A percentile compares a stretch with the other conserved stretches of the same genome.
phyloP scores from a whole-genome alignment of 177 flowering plant species.

The Vitis hybrid region DNA sequence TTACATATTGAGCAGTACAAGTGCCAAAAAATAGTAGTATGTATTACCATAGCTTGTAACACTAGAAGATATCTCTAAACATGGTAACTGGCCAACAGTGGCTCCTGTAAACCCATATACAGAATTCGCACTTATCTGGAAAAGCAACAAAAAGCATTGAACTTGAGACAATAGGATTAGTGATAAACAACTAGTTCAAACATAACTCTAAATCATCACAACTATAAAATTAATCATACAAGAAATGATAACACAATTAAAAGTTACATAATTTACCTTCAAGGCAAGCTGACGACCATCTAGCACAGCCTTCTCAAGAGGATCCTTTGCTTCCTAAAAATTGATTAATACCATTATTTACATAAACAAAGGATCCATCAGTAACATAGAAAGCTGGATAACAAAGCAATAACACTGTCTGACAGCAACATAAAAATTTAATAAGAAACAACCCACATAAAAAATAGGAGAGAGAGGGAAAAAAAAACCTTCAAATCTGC shows the following conservation, averaged over 20 bases:
- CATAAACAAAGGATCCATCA: neutral
- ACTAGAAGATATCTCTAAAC: conserved; percentile 97
- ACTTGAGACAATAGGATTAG: neutral
- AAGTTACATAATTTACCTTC: conserved; percentile 48
- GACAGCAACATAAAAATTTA: neutral
- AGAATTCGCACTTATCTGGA: conserved; percentile 97
- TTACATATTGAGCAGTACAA: too few relatives aligned
- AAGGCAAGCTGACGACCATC: conserved; percentile 99
- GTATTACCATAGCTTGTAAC: conserved; percentile 97
- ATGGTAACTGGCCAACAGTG: conserved; percentile 92
- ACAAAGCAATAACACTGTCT: neutral
- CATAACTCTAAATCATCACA: neutral
- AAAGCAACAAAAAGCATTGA: conserved; percentile 14
- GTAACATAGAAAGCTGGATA: neutral
- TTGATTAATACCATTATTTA: conserved; percentile 2
- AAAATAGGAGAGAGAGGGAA: neutral
- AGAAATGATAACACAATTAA: neutral
- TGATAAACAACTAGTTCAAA: neutral
- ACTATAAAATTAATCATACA: neutral
- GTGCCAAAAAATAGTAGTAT: neutral
- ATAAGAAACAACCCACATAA: neutral
- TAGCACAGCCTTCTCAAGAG: conserved; percentile 91
- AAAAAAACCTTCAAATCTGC: conserved; percentile 85
- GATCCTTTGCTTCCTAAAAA: conserved; percentile 91
- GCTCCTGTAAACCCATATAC: conserved; percentile 99